Base-by-base conservation (phyloP, 176 grass and related monocot species). In the Oryza glaberrima region DNA sequence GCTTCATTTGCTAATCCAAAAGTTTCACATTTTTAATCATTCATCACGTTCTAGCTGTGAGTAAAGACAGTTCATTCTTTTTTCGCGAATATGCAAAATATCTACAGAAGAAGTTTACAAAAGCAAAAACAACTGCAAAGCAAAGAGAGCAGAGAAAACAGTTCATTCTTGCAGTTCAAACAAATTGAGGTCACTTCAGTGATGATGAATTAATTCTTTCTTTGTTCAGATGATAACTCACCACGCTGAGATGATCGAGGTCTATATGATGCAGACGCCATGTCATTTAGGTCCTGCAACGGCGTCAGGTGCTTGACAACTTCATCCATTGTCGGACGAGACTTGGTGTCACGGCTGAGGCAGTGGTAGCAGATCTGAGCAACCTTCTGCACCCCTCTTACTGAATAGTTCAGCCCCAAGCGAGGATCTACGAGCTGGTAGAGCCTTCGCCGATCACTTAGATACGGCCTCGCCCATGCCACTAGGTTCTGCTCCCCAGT, bases 341-440 rank as follows among this genome's bases (percentile, higher is more conserved):
- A 79, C 73, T 98, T 98, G 0, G 86, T 81, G 49, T 98, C 96
- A 69, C 91, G 84, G 70, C 86, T 78, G 8, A 98, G 91, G 90
- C 96, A 95, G 63, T 87, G 83, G 61, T 94, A 79, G 52, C 93
- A 94, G 65, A 98, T 90, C 68, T 98, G 93, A 20, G 89, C 89
- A 51, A 95, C 93, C 67, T 95, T 98, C 56, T 94, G 89, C 41
- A 90, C 83, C 54, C 93, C 91, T 94, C 82, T 87, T 3, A 98
- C 65, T 6, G 96, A 98, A 72, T 95, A 95, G 74, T 95, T 98
- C 32, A 93, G 91, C 10, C 91, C 96, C 87, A 95, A 63, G 64
- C 96, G 91, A 86, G 96, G 96, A 86, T 98, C 96, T 72, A 98
- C 86, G 35, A 95, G 89, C 75, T 94, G 93, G 77, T 90, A 94